A percentile compares a stretch with the other conserved stretches of the same genome.
phyloP scores from a whole-genome alignment of 345 rosid species.

The Eucalyptus pauciflora region DNA sequence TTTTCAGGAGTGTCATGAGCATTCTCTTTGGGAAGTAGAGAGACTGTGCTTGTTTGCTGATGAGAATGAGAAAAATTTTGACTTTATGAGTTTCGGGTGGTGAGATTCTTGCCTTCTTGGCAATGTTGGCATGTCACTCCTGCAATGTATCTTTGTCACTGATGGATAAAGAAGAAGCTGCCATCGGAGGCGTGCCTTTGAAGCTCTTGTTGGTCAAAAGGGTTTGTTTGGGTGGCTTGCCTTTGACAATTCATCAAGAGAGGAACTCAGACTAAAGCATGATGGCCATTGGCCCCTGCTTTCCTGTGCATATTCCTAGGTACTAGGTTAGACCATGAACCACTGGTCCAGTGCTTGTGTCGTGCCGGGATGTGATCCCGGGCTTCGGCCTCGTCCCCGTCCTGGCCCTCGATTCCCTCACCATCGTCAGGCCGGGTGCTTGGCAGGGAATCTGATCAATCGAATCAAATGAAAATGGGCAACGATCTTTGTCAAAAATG shows the following conservation, averaged over 20 bases:
- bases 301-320: not conserved
- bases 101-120: not conserved
- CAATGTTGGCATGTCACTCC: not conserved
- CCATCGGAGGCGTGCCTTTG: not conserved
- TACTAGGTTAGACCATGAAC: not conserved
- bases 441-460: not conserved
- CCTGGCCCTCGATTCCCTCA: not conserved
- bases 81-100: not conserved
- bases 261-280: not conserved
- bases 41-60: not conserved
- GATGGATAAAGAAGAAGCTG: not conserved
- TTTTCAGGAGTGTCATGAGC: constrained; percentile 21
- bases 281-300: too few species aligned
- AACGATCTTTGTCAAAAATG: too few species aligned
- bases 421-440: not conserved
- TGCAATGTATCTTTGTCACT: not conserved
- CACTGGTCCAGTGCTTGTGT: not conserved
- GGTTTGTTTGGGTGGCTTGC: not conserved
- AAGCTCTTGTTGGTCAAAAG: not conserved
- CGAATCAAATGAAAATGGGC: not conserved
- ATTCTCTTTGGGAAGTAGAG: constrained; percentile 37
- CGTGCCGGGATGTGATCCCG: not conserved
- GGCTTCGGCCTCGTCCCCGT: not conserved
- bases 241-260: not conserved
- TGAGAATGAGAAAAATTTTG: not conserved